Evolutionary conservation across 495 filamentous ascomycete genomes (phyloP), one percentile per base, ranked within the genome.

Genomic region (Parathielavia hyrcaniae): DNA sequence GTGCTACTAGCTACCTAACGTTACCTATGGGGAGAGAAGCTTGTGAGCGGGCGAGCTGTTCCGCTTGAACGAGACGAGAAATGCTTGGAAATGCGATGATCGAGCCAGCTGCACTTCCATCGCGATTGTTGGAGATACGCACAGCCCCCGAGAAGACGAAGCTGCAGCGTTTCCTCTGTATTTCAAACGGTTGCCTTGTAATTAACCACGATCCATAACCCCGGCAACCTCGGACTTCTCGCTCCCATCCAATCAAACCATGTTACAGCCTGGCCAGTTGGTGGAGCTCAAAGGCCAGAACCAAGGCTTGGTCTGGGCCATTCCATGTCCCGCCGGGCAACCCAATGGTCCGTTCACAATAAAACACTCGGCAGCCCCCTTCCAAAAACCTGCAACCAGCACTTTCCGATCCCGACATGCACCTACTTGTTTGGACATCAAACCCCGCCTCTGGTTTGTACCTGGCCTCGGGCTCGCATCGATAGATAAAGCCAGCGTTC

Each of bases 291-390:
- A 53, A 26, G 16, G 34, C 38, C 30, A 34, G 35, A 52, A 47
- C 58, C 59, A 50, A 55, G 61, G 44, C 63, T 57, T 60, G 63
- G 60, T 63, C 63, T 63, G 58, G 63, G 50, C 63, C 61, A 65
- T 53, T 48, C 61, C 57, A 55, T 41, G 40, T 53, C 51, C 32
- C 45, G 41, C 14, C 44, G 19, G n/a, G n/a, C n/a, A 40, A 41
- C 44, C 55, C 44, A 40, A 44, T 41, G 16, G 1, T 48, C 49
- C 49, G 9, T 35, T 41, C 49, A 26, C 34, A 58, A 59, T 59
- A 59, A 59, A 59, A 34, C 32, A 34, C 13, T 6, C 40, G 41
- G 19, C 41, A 20, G 36, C 38, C 38, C 57, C 58, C 58, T 39
- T 20, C 53, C 30, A n/a, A 4, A 30, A 30, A 30, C 17, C 32